phyloP scores from a whole-genome alignment of 2,329 filamentous ascomycete species.

The Dactylellina cionopaga region DNA sequence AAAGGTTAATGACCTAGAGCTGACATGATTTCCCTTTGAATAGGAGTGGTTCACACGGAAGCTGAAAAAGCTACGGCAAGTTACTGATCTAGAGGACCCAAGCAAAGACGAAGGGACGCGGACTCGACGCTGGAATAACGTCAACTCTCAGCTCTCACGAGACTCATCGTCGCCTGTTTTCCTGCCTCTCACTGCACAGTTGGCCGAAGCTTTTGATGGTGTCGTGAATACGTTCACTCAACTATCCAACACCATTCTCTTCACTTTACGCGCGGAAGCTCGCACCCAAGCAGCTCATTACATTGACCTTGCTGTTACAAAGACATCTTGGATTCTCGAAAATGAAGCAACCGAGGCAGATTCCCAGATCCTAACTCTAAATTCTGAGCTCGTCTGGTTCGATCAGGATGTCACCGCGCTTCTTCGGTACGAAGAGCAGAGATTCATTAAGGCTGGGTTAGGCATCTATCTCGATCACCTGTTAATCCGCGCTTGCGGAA shows the following conservation, averaged over 20 bases:
- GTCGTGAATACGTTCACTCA: conserved; percentile 85
- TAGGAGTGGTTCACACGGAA: conserved; percentile 89
- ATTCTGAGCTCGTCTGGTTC: conserved; percentile 83
- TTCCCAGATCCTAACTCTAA: conserved; percentile 81
- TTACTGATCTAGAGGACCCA: conserved; percentile 65
- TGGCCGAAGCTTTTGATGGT: conserved; percentile 78
- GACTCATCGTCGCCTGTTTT: conserved; percentile 75
- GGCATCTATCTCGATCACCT: conserved; percentile 80
- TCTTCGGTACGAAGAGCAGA: conserved; percentile 75
- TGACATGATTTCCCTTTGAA: too few relatives aligned
- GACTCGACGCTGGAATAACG: conserved; percentile 60
- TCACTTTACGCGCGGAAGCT: conserved; percentile 88
- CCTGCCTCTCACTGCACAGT: conserved; percentile 72
- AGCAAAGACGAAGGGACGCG: conserved; percentile 46
- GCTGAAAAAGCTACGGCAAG: conserved; percentile 80
- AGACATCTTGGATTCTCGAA: conserved; percentile 66
- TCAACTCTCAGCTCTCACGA: conserved; percentile 58
- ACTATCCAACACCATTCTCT: conserved; percentile 79
- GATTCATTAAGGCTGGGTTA: conserved; percentile 80
- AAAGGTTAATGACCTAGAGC: too few relatives aligned
- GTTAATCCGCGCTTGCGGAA: conserved; percentile 76
- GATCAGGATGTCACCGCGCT: conserved; percentile 82
- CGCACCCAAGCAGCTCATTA: conserved; percentile 86
- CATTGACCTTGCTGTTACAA: conserved; percentile 72
- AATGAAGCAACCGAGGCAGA: conserved; percentile 81